Conservation (phyloP, 164 flowering plant species). For the Litsea cubeba region DNA sequence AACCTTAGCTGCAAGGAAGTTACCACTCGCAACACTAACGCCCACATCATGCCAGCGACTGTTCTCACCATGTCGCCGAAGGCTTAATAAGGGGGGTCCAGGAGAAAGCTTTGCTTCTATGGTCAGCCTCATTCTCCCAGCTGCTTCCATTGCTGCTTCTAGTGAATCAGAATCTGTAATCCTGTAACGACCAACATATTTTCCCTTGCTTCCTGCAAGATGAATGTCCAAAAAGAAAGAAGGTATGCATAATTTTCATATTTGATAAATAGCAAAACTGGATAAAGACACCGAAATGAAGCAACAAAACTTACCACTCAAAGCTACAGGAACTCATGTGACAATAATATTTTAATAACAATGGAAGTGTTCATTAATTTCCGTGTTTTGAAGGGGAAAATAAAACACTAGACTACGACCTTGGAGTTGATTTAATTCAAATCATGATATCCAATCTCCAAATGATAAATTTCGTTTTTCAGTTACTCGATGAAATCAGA, state of each 20-base stretch:
- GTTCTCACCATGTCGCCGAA: constrained; percentile 89
- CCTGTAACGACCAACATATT: constrained; percentile 78
- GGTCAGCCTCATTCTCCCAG: constrained; percentile 68
- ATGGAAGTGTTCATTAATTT: no score
- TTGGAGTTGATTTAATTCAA: no score
- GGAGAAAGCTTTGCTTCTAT: constrained; percentile 95
- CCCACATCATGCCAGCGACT: constrained; percentile 92
- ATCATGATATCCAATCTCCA: no score
- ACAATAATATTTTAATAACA: no score
- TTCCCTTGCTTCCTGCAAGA: constrained; percentile 63
- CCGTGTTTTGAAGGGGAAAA: no score
- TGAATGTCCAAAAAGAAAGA: constrained; percentile 1
- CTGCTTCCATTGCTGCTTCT: constrained; percentile 87
- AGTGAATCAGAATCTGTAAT: constrained; percentile 76
- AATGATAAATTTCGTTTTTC: no score
- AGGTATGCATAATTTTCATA: not conserved
- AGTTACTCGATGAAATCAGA: not conserved
- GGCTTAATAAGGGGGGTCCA: constrained; percentile 73
- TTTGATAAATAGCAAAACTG: not conserved
- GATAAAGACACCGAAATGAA: not conserved
- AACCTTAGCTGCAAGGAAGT: constrained; percentile 96
- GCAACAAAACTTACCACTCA: no score
- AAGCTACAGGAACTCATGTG: no score
- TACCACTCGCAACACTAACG: constrained; percentile 93
- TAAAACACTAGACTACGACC: no score